Evolutionary conservation across 176 grass and related monocot species (phyloP), one percentile per base, ranked within the genome.

Genomic region (Hordeum vulgare): DNA sequence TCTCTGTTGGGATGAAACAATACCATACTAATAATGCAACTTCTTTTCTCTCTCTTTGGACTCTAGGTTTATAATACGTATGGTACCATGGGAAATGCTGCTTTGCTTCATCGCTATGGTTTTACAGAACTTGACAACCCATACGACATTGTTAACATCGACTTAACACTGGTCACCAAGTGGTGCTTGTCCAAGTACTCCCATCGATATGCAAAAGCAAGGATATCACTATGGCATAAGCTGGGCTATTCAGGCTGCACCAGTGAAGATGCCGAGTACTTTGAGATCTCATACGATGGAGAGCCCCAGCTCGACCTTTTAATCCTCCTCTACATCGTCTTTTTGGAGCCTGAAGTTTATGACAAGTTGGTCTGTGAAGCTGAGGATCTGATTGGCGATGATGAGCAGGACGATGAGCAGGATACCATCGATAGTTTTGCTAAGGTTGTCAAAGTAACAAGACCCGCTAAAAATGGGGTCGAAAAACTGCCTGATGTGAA

Each of bases 51-150:
- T 36, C 1, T 7, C 78, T 18, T 78, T 78, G 9, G 53, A 78
- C 58, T 89, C 8, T 26, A 98, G 96, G 93, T 98, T 82, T 95
- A 90, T 54, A 95, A 95, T 71, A 98, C 96, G 17, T 98, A 98
- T 49, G 96, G 93, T 35, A 88, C 85, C 49, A 93, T 90, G 85
- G 93, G 96, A 80, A 95, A 98, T 87, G 96, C 93, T 85, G 96
- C 93, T 78, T 86, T 95, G 75, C 93, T 95, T 86, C 87, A 98
- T 83, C 82, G 93, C 83, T 95, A 98, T 90, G 96, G 93, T 28
- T 95, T 98, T 63, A 98, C 93, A 42, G 93, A 98, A 95, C 74
- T 79, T 7, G 91, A 81, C 76, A 98, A 98, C 28, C 77, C 61
- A 37, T 98, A 88, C 31, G 91, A 98, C 77, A 95, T 98, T 45